These are phyloP conservation scores for Solanum pinnatisectum DNA, from an alignment of 257 asterid species.

Conservation along the genomic window DNA sequence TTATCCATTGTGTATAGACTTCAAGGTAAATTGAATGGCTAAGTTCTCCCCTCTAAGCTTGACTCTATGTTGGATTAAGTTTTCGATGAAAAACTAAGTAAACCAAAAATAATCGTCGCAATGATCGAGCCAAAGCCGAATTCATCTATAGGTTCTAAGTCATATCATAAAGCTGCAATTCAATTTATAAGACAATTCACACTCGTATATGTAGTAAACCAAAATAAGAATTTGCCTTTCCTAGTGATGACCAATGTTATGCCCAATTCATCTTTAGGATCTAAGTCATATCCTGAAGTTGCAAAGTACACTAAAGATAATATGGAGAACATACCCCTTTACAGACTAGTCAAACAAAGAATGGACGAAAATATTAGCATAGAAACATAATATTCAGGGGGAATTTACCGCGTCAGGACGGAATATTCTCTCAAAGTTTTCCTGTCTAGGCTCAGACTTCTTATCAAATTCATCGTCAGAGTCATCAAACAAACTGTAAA, in stretches of 20 bases:
- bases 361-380: not conserved
- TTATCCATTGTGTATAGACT: not conserved
- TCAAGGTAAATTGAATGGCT: not conserved
- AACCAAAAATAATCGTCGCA: not conserved
- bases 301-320: not conserved
- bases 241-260: not conserved
- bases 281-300: not conserved
- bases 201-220: not conserved
- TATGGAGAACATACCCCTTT: not conserved
- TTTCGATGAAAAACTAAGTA: not conserved
- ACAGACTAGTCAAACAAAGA: not conserved
- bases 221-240: not conserved
- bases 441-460: slow-evolving; percentile 13
- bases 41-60: not conserved
- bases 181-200: not conserved
- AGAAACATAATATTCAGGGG: not conserved
- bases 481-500: slow-evolving; percentile 65
- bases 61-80: not conserved
- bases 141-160: not conserved
- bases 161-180: not conserved
- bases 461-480: slow-evolving; percentile 66
- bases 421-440: slow-evolving; percentile 22
- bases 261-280: not conserved
- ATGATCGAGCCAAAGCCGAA: not conserved
- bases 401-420: slow-evolving; percentile 31